A percentile compares a stretch with the other conserved stretches of the same genome.
Evolutionary conservation across 2,329 filamentous ascomycete genomes (phyloP).

Genomic region (Exophiala spinifera): DNA sequence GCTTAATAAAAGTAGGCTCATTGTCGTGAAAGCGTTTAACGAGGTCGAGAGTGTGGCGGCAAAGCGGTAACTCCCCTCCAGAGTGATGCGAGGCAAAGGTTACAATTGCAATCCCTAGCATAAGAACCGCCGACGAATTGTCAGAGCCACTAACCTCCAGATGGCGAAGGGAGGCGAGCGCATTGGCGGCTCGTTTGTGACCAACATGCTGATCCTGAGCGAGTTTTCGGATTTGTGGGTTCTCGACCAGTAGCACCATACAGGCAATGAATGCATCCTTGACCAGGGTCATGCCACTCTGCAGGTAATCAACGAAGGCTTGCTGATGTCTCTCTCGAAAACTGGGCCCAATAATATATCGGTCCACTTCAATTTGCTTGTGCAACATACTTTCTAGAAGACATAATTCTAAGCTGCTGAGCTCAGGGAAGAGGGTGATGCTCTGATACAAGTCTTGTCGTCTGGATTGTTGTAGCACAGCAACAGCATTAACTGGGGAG

Average conservation of each 20-base stretch:
- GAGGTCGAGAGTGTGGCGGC: conserved; percentile 1
- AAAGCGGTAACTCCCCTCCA: conserved; percentile 5
- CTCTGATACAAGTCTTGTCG: not conserved
- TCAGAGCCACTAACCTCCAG: not conserved
- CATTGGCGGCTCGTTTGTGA: conserved; percentile 2
- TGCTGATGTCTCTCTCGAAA: conserved; percentile 6
- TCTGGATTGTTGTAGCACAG: too few relatives aligned
- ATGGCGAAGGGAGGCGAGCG: conserved; percentile 5
- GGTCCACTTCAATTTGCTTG: conserved; percentile 3
- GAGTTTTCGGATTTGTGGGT: not conserved
- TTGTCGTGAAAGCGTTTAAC: conserved; percentile 3
- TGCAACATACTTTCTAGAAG: conserved; percentile 2
- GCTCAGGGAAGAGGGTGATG: conserved; percentile 1
- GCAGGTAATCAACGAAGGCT: conserved; percentile 5
- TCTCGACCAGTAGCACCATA: not conserved
- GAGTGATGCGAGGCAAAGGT: conserved; percentile 7
- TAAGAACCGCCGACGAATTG: conserved; percentile 2
- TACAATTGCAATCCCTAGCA: conserved; percentile 6
- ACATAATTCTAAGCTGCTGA: not conserved
- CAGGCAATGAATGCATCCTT: conserved; percentile 7
- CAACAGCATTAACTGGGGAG: not conserved
- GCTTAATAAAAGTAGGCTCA: not conserved
- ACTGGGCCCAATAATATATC: conserved; percentile 5
- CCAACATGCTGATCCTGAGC: not conserved
- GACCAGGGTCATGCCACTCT: not conserved